These are phyloP conservation scores for Calonectria hawksworthii DNA, from an alignment of 2,329 filamentous ascomycete species.

Conservation along the genomic window DNA sequence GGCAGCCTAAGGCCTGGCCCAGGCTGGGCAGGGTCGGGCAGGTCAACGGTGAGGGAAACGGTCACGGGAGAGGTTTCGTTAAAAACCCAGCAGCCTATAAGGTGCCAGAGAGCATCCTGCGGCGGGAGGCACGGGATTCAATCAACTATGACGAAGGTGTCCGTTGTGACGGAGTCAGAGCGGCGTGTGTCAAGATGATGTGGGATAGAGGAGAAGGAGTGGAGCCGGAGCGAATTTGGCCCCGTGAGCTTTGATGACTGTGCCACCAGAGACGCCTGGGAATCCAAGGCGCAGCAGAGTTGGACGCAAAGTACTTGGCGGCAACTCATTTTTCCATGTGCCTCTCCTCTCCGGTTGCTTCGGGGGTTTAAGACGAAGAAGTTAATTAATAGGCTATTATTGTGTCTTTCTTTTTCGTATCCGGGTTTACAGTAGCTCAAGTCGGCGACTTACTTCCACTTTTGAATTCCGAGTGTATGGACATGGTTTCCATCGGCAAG, in stretches of 20 bases:
- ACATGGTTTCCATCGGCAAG: neutral
- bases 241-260: slow-evolving; percentile 25
- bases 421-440: slow-evolving; percentile 9
- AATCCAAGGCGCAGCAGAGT: neutral
- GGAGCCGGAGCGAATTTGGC: slow-evolving; percentile 17
- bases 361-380: neutral
- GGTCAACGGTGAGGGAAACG: slow-evolving; percentile 14
- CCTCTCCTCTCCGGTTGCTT: neutral
- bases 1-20: slow-evolving; percentile 4
- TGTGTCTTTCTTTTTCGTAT: slow-evolving; percentile 19
- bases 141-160: neutral
- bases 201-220: slow-evolving; percentile 24
- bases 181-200: slow-evolving; percentile 29
- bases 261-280: neutral
- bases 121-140: slow-evolving; percentile 19
- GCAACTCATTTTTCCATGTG: neutral
- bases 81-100: neutral
- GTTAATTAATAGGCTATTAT: neutral
- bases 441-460: slow-evolving; percentile 3
- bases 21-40: neutral
- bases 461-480: neutral
- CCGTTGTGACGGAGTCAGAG: slow-evolving; percentile 18
- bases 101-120: neutral
- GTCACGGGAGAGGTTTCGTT: neutral
- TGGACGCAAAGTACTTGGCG: neutral